These are phyloP conservation scores for Solanum etuberosum DNA, from an alignment of 257 asterid genomes.

Conservation along the genomic window DNA sequence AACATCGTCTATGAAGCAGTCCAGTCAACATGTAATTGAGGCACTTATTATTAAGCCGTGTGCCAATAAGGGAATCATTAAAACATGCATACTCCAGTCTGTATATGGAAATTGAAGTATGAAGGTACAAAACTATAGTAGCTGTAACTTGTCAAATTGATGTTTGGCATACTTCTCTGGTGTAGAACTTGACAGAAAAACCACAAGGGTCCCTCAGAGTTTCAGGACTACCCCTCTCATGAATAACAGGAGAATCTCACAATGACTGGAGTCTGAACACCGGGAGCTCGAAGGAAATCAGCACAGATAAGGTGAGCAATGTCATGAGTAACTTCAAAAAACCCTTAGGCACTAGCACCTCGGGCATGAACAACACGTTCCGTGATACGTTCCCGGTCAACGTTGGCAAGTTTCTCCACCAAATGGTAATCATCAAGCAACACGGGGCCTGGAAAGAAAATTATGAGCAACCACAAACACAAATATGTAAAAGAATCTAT, in stretches of 20 bases:
- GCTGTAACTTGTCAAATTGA: background rate
- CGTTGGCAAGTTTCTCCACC: conserved; percentile 31
- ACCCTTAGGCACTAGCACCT: conserved; percentile 32
- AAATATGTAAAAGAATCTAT: background rate
- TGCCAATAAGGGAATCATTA: background rate
- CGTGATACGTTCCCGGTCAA: conserved; percentile 25
- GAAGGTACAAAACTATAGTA: background rate
- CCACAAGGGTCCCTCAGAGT: conserved; percentile 27
- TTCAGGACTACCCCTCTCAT: conserved; percentile 29
- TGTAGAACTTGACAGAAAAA: conserved; percentile 30
- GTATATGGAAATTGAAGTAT: background rate
- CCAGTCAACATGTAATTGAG: background rate
- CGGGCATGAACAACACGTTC: conserved; percentile 34
- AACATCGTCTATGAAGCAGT: background rate
- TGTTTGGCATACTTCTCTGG: conserved; percentile 21
- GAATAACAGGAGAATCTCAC: conserved; percentile 25
- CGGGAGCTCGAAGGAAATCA: conserved; percentile 29
- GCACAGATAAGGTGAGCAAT: conserved; percentile 17
- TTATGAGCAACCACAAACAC: background rate
- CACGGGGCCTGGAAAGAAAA: conserved; percentile 13
- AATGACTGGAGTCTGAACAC: conserved; percentile 26
- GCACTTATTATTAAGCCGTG: background rate
- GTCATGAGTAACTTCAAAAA: conserved; percentile 25
- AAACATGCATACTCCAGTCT: background rate
- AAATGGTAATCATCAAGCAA: conserved; percentile 29